Evolutionary conservation across 345 rosid species (phyloP).

Genomic region (Syzygium aqueum): DNA sequence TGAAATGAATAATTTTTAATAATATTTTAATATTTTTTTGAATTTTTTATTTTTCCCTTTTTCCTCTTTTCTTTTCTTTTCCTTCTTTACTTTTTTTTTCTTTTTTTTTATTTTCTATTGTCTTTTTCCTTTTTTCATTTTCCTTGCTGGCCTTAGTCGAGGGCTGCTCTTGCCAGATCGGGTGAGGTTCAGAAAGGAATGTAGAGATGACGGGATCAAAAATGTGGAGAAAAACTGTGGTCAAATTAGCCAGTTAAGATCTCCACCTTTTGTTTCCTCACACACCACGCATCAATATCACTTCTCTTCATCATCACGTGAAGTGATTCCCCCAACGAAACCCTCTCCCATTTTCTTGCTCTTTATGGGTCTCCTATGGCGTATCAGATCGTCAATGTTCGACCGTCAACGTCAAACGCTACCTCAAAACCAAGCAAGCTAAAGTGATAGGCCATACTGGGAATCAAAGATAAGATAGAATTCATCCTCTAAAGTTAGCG

Average conservation of each 20-base stretch:
- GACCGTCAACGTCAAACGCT: background rate
- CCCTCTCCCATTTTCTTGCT: background rate
- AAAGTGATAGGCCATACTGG: background rate
- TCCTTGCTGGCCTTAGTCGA: background rate
- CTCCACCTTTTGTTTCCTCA: too few relatives aligned
- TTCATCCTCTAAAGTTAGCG: background rate
- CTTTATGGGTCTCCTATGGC: background rate
- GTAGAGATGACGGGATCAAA: background rate
- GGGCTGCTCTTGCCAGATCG: too few relatives aligned
- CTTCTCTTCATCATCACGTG: background rate
- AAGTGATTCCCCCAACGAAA: background rate
- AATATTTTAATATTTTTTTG: too few relatives aligned
- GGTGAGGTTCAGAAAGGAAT: background rate
- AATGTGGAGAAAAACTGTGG: background rate
- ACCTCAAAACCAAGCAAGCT: background rate
- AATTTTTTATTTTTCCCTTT: too few relatives aligned
- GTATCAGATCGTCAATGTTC: background rate
- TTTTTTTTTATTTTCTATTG: too few relatives aligned
- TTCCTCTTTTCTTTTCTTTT: too few relatives aligned
- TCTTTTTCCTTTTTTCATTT: too few relatives aligned
- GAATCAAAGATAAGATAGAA: background rate
- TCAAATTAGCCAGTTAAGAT: fast-evolving
- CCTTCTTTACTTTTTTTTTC: too few relatives aligned
- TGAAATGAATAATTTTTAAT: too few relatives aligned
- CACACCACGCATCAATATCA: background rate